These are phyloP conservation scores for Alnus rubra DNA, from an alignment of 306 rosid species.

Conservation along the genomic window DNA sequence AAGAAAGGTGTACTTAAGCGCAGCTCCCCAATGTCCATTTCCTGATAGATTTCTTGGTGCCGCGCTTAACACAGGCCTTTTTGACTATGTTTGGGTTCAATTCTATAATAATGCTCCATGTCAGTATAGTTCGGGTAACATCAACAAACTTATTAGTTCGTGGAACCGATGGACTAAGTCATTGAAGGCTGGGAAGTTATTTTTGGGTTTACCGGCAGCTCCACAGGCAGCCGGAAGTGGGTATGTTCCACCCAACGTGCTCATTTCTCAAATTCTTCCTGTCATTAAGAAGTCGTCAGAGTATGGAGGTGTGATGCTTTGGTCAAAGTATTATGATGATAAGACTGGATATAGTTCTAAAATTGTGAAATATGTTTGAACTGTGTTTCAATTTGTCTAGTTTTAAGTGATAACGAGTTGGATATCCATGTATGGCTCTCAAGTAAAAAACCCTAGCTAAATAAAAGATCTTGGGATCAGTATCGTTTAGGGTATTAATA, in stretches of 20 bases:
- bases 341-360: too few relatives aligned
- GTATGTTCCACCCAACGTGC: constrained; percentile 13
- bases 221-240: constrained; percentile 24
- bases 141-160: constrained; percentile 10
- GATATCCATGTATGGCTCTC: constrained; percentile 26
- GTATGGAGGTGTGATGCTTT: constrained; percentile 30
- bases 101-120: constrained; percentile 57
- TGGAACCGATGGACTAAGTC: constrained; percentile 29
- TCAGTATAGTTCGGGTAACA: constrained; percentile 13
- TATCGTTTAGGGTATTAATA: too few relatives aligned
- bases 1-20: constrained; percentile 38
- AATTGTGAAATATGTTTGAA: too few relatives aligned
- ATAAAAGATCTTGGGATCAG: too few relatives aligned
- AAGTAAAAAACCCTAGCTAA: background rate
- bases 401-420: background rate
- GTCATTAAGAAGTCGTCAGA: constrained; percentile 8
- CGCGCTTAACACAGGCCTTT: constrained; percentile 39
- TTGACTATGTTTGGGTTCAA: constrained; percentile 61
- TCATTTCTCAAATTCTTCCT: constrained; percentile 24
- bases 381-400: background rate
- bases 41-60: constrained; percentile 33
- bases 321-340: constrained; percentile 3
- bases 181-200: background rate
- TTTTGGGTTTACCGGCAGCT: constrained; percentile 25
- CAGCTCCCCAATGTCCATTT: constrained; percentile 59